Base-by-base conservation (phyloP, 2,329 filamentous ascomycete genomes). In the Coniochaeta sp. region DNA sequence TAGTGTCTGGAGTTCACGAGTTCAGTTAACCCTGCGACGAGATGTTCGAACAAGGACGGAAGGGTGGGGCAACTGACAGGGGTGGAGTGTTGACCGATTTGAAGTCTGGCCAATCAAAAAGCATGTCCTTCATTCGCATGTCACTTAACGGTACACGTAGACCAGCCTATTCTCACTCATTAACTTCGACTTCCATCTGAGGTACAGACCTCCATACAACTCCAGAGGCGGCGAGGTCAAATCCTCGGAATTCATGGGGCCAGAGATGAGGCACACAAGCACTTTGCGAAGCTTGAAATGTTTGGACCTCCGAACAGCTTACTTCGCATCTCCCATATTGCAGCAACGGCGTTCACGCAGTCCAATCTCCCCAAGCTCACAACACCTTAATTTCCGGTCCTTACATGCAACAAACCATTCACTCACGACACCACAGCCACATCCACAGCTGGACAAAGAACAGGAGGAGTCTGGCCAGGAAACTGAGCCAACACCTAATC, bases 351-450 rank as follows among this genome's bases (percentile, higher is more conserved):
- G 40, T 22, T 22, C 40, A 22, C 5, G 2, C 11, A 50, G 12
- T 50, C n/a, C n/a, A n/a, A 14, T 28, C 17, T 58, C 7, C 38
- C 38, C 7, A 52, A 40, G 17, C 16, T 60, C 19, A 16, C 43
- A 16, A 24, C n/a, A 22, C 17, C 6, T 6, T 22, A 17, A 0
- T 9, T 16, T 26, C 40, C 60, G 59, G 33, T 16, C 50, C 28
- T 62, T 63, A 12, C 59, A 60, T 24, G 28, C 62, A 26, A 26
- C 26, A 28, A 14, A 44, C 50, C 24, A 26, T 34, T 16, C 22
- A 33, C 33, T 28, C 31, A 11, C 59, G 33, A 36, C 52, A 14
- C 16, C 63, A 9, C 34, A 36, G 9, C 9, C 47, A n/a, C 44
- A 36, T 6, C 9, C 54, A n/a, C 44, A 31, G 22, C 36, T 22